These are phyloP conservation scores for Salisapilia sapeloensis DNA, from an alignment of 352 stramenopile genomes.

Conservation along the genomic window DNA sequence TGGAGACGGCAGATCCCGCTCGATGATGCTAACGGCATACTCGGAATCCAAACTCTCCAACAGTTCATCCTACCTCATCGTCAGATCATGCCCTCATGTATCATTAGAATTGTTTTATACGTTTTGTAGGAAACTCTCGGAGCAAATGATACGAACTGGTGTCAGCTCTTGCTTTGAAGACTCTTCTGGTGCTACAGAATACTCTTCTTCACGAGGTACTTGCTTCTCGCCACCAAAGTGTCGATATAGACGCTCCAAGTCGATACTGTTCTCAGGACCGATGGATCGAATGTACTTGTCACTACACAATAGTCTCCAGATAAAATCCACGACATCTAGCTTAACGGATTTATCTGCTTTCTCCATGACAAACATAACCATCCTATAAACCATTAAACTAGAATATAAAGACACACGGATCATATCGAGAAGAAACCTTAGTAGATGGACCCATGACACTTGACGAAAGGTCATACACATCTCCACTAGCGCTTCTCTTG, in stretches of 20 bases:
- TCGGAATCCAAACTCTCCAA: constrained; percentile 46
- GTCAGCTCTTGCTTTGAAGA: constrained; percentile 4
- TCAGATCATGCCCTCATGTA: not conserved
- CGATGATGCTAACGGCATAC: constrained; percentile 28
- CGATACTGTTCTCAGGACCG: too few relatives aligned
- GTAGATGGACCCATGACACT: constrained; percentile 33
- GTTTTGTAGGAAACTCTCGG: constrained; percentile 16
- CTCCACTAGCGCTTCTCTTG: constrained; percentile 27
- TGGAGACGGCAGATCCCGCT: constrained; percentile 27
- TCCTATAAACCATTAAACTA: not conserved
- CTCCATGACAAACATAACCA: constrained; percentile 9
- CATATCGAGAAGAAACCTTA: constrained; percentile 16
- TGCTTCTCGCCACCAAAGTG: too few relatives aligned
- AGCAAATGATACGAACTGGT: constrained; percentile 22
- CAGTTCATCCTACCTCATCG: constrained; percentile 24
- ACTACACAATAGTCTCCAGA: too few relatives aligned
- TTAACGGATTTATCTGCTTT: too few relatives aligned
- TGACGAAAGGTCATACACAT: constrained; percentile 37
- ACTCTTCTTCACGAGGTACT: constrained; percentile 2
- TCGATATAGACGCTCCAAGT: too few relatives aligned
- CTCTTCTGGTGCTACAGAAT: constrained; percentile 1
- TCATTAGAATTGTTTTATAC: constrained; percentile 6
- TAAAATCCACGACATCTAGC: too few relatives aligned
- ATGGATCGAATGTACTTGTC: too few relatives aligned
- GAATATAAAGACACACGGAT: not conserved